A percentile compares a stretch with the other conserved stretches of the same genome.
Evolutionary conservation across 2,329 filamentous ascomycete species (phyloP).

Genomic region (Spiromastix sp.): DNA sequence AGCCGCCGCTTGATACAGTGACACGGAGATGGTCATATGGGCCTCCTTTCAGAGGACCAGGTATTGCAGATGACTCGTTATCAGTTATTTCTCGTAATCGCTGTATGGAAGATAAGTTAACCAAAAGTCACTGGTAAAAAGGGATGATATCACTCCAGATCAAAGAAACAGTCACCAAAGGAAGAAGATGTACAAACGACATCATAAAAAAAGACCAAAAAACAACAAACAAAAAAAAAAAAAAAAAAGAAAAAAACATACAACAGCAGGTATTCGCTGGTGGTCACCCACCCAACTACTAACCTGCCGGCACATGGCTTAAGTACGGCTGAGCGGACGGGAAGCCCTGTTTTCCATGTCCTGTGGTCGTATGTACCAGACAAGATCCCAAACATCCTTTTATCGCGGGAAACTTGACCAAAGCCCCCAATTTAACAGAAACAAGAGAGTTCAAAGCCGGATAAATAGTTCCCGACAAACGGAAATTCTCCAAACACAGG

Average conservation of each 20-base stretch:
- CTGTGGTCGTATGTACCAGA: conserved; percentile 32
- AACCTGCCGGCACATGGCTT: conserved; percentile 36
- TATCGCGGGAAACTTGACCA: background rate
- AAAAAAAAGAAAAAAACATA: conserved; percentile 27
- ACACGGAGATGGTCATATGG: conserved; percentile 80
- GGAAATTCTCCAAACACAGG: background rate
- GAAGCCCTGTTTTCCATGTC: conserved; percentile 37
- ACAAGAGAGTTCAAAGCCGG: background rate
- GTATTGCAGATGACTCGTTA: conserved; percentile 34
- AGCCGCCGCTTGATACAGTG: conserved; percentile 84
- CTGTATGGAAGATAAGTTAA: conserved; percentile 17
- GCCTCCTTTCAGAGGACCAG: conserved; percentile 41
- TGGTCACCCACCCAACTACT: conserved; percentile 38
- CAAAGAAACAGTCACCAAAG: too few species aligned
- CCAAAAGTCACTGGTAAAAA: too few species aligned
- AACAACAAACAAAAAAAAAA: too few species aligned
- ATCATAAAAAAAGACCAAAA: too few species aligned
- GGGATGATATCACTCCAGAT: too few species aligned
- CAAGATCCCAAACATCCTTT: background rate
- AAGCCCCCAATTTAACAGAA: conserved; percentile 3
- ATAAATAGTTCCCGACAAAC: background rate
- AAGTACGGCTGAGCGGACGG: conserved; percentile 37
- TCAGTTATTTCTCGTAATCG: conserved; percentile 66
- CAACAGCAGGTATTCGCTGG: conserved; percentile 35
- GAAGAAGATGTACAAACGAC: too few species aligned